Base-by-base conservation (phyloP, 1,139 yeast genomes). In the Blastobotrys ciferrii region DNA sequence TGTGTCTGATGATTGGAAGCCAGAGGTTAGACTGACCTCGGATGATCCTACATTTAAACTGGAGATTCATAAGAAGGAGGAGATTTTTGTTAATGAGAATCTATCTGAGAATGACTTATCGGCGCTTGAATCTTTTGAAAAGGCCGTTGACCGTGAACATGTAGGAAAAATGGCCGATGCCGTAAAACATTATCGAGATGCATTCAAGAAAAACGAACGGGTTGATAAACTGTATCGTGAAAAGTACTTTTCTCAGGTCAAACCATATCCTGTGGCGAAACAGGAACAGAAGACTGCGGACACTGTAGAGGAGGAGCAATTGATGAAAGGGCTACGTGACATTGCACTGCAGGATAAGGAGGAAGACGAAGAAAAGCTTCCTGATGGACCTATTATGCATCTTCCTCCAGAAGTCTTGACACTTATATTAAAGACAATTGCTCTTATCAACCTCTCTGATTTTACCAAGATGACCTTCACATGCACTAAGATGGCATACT, bases 101-200 rank as follows among this genome's bases (percentile, higher is more conserved):
- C 49, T 58, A 23, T 43, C 57, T 3, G 49, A 44, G 33, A 41
- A 20, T 12, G 61, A 59, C 39, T 46, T 51, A n/a, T 45, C 38
- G 28, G 95, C 96, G 1, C 67, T 87, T 41, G 70, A 70, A 23
- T 65, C 77, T 23, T 88, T 86, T 70, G 91, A 85, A 58, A 67
- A 71, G 47, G 97, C 91, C 1, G 79, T 83, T 0, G 81, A 77
- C 47, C 82, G 81, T 58, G 97, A 89, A 66, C 70, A 78, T 23
- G 77, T 74, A 46, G 96, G 96, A 0, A 72, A 80, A 52, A 75
- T 89, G 78, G 75, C 87, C 3, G 96, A 88, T 60, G 96, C 97
- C 0, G 81, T 87, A 32, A 77, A 73, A 39, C 75, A 70, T 53
- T 89, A 89, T 67, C 72, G 96, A 51, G 75, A 75, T 53, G 96